These are phyloP conservation scores for Zygotorulaspora danielsina DNA, from an alignment of 805 yeast species.

Conservation along the genomic window DNA sequence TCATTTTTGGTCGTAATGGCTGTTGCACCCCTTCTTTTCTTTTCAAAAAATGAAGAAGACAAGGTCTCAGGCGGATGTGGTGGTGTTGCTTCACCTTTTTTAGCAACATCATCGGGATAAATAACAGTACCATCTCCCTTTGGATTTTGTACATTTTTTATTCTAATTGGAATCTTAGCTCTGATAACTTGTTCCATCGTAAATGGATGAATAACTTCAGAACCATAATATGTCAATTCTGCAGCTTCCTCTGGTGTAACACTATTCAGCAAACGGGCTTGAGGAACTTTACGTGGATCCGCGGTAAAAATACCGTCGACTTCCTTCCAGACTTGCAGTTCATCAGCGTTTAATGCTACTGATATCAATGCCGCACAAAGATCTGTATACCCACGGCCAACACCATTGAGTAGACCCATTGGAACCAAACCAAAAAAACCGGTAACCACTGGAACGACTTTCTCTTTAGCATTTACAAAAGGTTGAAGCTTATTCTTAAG, in stretches of 20 bases:
- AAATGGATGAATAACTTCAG: constrained; percentile 97
- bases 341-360: constrained; percentile 88
- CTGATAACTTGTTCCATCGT: constrained; percentile 98
- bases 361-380: constrained; percentile 95
- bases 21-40: constrained; percentile 69
- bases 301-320: constrained; percentile 99
- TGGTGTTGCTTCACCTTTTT: constrained; percentile 85
- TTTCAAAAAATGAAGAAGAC: constrained; percentile 38
- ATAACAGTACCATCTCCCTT: constrained; percentile 89
- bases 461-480: constrained; percentile 36
- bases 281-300: constrained; percentile 92
- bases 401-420: constrained; percentile 87
- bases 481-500: constrained; percentile 48
- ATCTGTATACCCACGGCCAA: constrained; percentile 97
- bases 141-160: constrained; percentile 94
- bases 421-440: constrained; percentile 97
- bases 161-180: constrained; percentile 93
- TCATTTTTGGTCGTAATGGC: constrained; percentile 95
- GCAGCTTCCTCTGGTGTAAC: constrained; percentile 99
- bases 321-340: constrained; percentile 97
- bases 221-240: constrained; percentile 94
- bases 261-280: constrained; percentile 75
- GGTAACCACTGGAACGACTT: constrained; percentile 80
- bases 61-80: constrained; percentile 89
- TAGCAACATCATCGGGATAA: constrained; percentile 84